phyloP scores from a whole-genome alignment of 2,329 filamentous ascomycete genomes.

The Fusarium torreyae region DNA sequence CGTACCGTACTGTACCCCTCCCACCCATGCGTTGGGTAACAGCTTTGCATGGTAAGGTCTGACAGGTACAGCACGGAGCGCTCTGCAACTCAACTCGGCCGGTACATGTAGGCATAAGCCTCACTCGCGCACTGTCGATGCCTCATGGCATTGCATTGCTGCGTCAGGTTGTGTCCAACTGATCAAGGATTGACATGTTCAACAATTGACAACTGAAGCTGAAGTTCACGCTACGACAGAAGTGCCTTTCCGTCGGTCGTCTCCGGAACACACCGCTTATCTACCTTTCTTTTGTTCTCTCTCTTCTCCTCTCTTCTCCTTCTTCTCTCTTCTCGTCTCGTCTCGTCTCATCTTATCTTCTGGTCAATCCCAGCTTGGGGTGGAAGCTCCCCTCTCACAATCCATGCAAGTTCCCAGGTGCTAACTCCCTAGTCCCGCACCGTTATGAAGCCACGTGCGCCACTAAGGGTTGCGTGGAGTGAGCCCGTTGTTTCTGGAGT shows the following conservation, averaged over 20 bases:
- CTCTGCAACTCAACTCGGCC: conserved; percentile 7
- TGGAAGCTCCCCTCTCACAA: conserved; percentile 32
- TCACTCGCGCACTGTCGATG: conserved; percentile 1
- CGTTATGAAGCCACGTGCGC: conserved; percentile 51
- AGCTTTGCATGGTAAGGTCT: conserved; percentile 13
- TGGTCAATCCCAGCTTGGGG: conserved; percentile 15
- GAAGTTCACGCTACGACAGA: conserved; percentile 36
- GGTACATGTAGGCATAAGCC: conserved; percentile 2
- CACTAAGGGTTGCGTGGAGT: conserved; percentile 43
- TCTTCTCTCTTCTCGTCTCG: conserved; percentile 22
- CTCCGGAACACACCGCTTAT: conserved; percentile 40
- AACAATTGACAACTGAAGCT: conserved; percentile 22
- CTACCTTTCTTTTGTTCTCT: conserved; percentile 32
- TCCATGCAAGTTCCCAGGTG: conserved; percentile 39
- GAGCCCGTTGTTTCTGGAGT: conserved; percentile 28
- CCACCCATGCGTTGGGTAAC: conserved; percentile 34
- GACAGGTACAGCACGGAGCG: conserved; percentile 26
- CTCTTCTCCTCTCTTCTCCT: conserved; percentile 24
- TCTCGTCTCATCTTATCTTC: conserved; percentile 26
- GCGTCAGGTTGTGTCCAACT: not conserved
- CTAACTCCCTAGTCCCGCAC: conserved; percentile 51
- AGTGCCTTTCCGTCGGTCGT: conserved; percentile 28
- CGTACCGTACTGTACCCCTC: conserved; percentile 7
- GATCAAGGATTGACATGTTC: conserved; percentile 11
- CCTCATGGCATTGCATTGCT: conserved; percentile 1